Evolutionary conservation across 345 rosid genomes (phyloP), one percentile per base, ranked within the genome.

Genomic region (Excoecaria cochinchinensis): DNA sequence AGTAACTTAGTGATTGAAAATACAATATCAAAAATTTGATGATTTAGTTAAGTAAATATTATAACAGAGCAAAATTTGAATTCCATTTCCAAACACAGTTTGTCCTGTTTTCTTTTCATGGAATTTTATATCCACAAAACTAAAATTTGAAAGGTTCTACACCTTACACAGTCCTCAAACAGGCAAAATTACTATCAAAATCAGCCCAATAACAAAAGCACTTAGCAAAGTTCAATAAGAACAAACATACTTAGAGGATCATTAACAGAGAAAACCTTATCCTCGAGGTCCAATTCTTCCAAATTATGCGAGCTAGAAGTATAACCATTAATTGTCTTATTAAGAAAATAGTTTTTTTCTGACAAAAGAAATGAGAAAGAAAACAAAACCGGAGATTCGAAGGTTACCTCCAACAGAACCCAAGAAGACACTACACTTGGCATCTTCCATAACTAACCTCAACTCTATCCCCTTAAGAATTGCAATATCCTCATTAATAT

Each of bases 321-420:
- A 58, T 6, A 58, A 17, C 15, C 17, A 19, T 5, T 19, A n/a
- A 5, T 39, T 19, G 50, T 5, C 22, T 40, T 42, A 42, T 66
- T 5, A 16, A 39, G 69, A 40, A 0, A 66, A 3, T 36, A 31
- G 15, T 47, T 8, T 16, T 16, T 48, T 36, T 24, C 31, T 31
- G 50, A 31, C 31, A 31, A 31, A 31, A 31, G 39, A 25, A 65
- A 36, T 7, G n/a, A 68, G 7, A 73, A 53, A 71, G 40, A n/a
- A 62, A 38, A 5, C 19, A 70, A 66, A 22, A 21, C 4, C 52
- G 67, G 74, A 57, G 56, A 13, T 25, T 40, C 47, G 21, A 60
- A 73, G 48, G 70, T 80, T 72, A 94, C 98, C 91, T 86, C 79
- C 85, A 40, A 88, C 57, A 70, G 93, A 81, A 17, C 97, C 97